Conservation (phyloP, 2,329 filamentous ascomycete species). For the Trichoderma gracile region DNA sequence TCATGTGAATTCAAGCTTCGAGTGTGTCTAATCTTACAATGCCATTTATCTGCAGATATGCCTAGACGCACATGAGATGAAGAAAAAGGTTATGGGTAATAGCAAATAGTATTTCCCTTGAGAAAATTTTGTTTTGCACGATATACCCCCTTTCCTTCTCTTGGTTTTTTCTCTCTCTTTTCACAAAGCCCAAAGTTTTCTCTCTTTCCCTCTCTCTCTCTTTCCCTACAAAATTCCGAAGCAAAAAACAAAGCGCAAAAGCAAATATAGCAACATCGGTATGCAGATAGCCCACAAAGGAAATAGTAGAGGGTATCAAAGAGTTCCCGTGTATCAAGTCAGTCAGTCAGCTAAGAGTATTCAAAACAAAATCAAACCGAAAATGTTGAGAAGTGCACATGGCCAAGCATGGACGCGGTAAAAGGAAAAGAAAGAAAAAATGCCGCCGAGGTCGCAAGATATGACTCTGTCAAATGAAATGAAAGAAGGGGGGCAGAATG, state of each 20-base stretch:
- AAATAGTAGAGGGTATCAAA: conserved; percentile 11
- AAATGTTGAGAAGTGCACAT: neutral
- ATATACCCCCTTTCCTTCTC: neutral
- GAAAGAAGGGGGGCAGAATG: neutral
- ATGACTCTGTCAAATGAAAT: neutral
- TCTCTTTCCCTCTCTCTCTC: no score
- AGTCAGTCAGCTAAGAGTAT: neutral
- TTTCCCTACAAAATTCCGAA: no score
- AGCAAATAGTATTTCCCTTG: neutral
- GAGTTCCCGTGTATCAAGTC: neutral
- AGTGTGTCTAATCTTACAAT: conserved; percentile 12
- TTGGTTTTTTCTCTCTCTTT: neutral
- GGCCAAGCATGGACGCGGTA: neutral
- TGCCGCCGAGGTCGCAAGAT: neutral
- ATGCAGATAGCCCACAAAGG: conserved; percentile 14
- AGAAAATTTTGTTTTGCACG: neutral
- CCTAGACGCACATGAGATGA: neutral
- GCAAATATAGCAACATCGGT: neutral
- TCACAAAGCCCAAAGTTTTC: no score
- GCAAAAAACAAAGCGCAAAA: no score
- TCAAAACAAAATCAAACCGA: neutral
- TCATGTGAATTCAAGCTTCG: conserved; percentile 7
- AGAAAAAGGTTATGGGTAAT: neutral
- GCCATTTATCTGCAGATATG: neutral
- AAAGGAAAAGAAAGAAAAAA: neutral